Evolutionary conservation across 163 green algal species (phyloP).

Genomic region (Scenedesmus sp.): DNA sequence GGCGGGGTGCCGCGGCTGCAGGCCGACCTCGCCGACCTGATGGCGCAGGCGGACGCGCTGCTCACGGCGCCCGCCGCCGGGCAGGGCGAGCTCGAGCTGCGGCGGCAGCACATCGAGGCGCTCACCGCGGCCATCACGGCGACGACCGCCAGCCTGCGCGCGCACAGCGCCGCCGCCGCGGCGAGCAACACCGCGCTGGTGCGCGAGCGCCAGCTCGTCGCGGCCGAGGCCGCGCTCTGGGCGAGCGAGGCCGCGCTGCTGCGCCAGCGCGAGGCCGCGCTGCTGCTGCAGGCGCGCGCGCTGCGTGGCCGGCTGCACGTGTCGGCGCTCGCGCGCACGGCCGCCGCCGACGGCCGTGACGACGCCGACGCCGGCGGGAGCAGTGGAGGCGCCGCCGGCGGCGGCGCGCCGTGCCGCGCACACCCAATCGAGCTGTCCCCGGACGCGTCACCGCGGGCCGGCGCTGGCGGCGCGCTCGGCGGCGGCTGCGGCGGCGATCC

Average conservation of each 20-base stretch:
- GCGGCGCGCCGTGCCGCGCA: too few species aligned
- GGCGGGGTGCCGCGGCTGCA: too few species aligned
- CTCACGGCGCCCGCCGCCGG: neutral
- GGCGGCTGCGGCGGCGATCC: too few species aligned
- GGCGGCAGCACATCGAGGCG: conserved; percentile 24
- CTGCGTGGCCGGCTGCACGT: neutral
- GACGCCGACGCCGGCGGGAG: too few species aligned
- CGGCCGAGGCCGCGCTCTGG: conserved; percentile 19
- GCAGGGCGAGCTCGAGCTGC: neutral
- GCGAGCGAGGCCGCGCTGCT: conserved; percentile 20
- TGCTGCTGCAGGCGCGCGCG: conserved; percentile 12
- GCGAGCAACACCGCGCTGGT: conserved; percentile 24
- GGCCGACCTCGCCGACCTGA: conserved; percentile 6
- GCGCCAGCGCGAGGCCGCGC: conserved; percentile 14
- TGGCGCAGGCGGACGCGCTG: conserved; percentile 4
- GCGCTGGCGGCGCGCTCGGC: too few species aligned
- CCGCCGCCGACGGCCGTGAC: too few species aligned
- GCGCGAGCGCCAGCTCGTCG: neutral
- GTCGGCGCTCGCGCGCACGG: too few species aligned
- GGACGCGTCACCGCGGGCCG: too few species aligned
- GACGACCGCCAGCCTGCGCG: conserved; percentile 25
- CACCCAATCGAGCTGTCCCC: too few species aligned
- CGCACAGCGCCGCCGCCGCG: conserved; percentile 27
- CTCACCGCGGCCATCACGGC: conserved; percentile 18
- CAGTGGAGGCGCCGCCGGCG: too few species aligned